Percentiles rank a stretch among this genome's conserved stretches.
These are phyloP conservation scores for Phalaenopsis aphrodite DNA, from an alignment of 106 monocot species.

Conservation along the genomic window DNA sequence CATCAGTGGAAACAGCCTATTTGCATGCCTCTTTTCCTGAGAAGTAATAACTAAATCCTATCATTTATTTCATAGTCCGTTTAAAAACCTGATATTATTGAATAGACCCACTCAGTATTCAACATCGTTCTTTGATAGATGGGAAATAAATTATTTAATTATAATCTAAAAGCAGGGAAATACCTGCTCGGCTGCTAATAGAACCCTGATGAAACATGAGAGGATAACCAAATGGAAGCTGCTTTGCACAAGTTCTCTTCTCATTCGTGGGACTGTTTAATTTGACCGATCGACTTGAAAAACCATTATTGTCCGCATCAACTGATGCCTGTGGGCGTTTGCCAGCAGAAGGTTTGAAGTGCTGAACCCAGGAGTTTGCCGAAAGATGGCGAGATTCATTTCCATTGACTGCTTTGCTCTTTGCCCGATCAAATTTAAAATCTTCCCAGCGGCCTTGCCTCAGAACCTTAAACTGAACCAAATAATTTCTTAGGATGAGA, in stretches of 20 bases:
- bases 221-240: conserved; percentile 11
- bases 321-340: conserved; percentile 6
- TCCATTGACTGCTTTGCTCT: conserved; percentile 5
- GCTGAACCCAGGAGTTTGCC: conserved; percentile 55
- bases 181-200: conserved; percentile 35
- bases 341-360: conserved; percentile 31
- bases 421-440: conserved; percentile 27
- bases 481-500: background rate
- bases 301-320: conserved; percentile 9
- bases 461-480: conserved; percentile 52
- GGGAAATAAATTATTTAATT: no score
- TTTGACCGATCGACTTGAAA: conserved; percentile 3
- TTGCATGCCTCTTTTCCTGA: background rate
- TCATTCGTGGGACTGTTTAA: conserved; percentile 3
- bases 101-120: no score
- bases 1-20: background rate
- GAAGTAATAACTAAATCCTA: background rate
- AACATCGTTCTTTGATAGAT: no score
- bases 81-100: no score
- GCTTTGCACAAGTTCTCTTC: conserved; percentile 17
- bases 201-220: conserved; percentile 19
- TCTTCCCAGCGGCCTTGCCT: conserved; percentile 33
- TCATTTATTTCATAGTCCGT: no score
- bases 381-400: conserved; percentile 21
- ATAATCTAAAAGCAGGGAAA: background rate